Evolutionary conservation across 306 rosid species (phyloP), one percentile per base, ranked within the genome.

Genomic region (Citrullus mucosospermus): DNA sequence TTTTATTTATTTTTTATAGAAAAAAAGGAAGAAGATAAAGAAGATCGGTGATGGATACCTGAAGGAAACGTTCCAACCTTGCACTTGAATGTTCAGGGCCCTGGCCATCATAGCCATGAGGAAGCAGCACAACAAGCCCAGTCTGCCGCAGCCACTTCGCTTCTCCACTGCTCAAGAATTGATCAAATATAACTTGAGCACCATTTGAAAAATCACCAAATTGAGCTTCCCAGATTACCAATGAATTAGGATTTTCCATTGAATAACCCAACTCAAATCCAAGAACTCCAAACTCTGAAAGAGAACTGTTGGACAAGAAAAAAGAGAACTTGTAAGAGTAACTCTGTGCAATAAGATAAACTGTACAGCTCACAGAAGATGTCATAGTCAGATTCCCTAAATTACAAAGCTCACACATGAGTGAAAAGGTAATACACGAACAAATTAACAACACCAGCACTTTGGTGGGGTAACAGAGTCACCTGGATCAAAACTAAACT

Each of bases 41-140:
- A 38, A 50, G 30, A 12, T 20, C 43, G 16, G 53, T 28, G 43
- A n/a, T 16, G 44, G 80, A 20, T 78, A 90, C 98, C 97, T 89
- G 99, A 81, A 95, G 99, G 83, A 87, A 95, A 78, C 99, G 92
- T 83, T 95, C 99, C 87, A 92, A 43, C 78, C 91, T 85, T 60
- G 90, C 97, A 88, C 97, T 92, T 62, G 97, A 92, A 87, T 95
- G 99, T 85, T 92, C 99, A 80, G 99, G 99, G 79, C 99, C 99
- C 82, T 95, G 97, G 73, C 99, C 97, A 81, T 95, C 97, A 39
- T 91, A 95, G 75, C 99, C 97, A 86, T 95, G 97, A 66, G 99
- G 99, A 83, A 95, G 99, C 81, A 95, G 82, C 67, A 95, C 81
- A 77, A 89, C 93, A 76, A 95, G 96, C 66, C 99, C 99, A 77